These are phyloP conservation scores for Cylindricascospora bacillispora DNA, from an alignment of 1,139 yeast species.

Conservation along the genomic window DNA sequence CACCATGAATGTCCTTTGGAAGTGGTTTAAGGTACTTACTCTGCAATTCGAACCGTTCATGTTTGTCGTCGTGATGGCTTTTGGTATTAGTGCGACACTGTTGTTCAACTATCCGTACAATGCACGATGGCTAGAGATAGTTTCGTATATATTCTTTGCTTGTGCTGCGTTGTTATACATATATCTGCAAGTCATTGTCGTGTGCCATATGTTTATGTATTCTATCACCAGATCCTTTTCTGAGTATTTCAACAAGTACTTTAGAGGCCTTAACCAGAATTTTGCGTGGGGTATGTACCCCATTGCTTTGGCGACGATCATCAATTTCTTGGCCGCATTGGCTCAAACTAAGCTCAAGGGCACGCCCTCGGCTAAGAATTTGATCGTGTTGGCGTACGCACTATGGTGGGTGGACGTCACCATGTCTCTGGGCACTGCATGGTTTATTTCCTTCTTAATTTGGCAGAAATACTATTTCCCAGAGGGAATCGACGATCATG, in stretches of 20 bases:
- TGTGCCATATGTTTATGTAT: constrained; percentile 10
- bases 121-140: constrained; percentile 44
- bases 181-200: constrained; percentile 26
- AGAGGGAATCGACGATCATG: constrained; percentile 25
- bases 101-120: constrained; percentile 54
- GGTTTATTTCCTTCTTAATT: constrained; percentile 38
- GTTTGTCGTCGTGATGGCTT: constrained; percentile 75
- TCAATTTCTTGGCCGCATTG: constrained; percentile 36
- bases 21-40: no score
- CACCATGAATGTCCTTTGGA: no score
- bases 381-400: constrained; percentile 37
- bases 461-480: constrained; percentile 26
- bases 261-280: constrained; percentile 33
- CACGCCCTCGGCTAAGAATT: constrained; percentile 13
- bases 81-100: constrained; percentile 55
- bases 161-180: constrained; percentile 39
- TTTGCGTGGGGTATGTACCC: constrained; percentile 65
- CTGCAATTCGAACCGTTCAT: constrained; percentile 43
- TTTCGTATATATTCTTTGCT: constrained; percentile 48
- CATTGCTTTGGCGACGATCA: constrained; percentile 62
- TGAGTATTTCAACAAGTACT: constrained; percentile 11
- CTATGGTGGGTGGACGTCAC: constrained; percentile 60
- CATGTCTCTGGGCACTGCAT: constrained; percentile 43
- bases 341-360: constrained; percentile 21
- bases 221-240: constrained; percentile 6